Base-by-base conservation (phyloP, 371 early-diverging fungal species). In the Mycotypha africana region DNA sequence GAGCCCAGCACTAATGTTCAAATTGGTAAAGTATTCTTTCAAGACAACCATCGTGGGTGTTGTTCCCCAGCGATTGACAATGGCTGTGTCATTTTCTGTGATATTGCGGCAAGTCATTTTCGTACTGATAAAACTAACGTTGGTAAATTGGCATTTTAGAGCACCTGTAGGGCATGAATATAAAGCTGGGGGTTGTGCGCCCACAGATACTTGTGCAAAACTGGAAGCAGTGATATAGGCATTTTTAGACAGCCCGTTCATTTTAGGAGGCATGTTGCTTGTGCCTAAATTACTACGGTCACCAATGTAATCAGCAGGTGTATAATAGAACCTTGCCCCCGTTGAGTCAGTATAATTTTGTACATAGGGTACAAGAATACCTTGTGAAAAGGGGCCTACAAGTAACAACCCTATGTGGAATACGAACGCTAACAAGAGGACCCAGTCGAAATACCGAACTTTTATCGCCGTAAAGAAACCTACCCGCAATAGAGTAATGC, bases 401-500 rank as follows among this genome's bases (percentile, higher is more conserved):
- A 55, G 30, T 21, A 65, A 43, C 4, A 65, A 42, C 2, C 61
- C 58, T 16, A 65, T 2, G 15, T 65, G 54, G 14, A 65, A 56
- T 3, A 65, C n/a, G 2, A 65, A 15, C 0, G 60, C 58, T 7
- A 49, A 41, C 8, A 57, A 15, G 1, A 64, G 20, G 4, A 60
- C 34, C 12, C 8, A 24, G 15, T 64, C 65, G 36, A 64, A 45
- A 5, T 54, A 47, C 9, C 50, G 9, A 3, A 35, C 42, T 9
- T 30, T 25, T 4, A 62, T n/a, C 1, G 51, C 51, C 7, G 40
- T 35, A 12, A 47, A 8, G 2, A 56, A 48, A 14, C 61, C 61
- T 59, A 22, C 16, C 10, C n/a, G 17, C 19, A n/a, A n/a, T n/a
- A n/a, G n/a, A n/a, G 16, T 20, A 2, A 24, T 2, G 11, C 24